Percentiles rank a stretch among this genome's conserved stretches.
These are phyloP conservation scores for Dendrothele bispora DNA, from an alignment of 768 basidiomycete genomes.

Conservation along the genomic window DNA sequence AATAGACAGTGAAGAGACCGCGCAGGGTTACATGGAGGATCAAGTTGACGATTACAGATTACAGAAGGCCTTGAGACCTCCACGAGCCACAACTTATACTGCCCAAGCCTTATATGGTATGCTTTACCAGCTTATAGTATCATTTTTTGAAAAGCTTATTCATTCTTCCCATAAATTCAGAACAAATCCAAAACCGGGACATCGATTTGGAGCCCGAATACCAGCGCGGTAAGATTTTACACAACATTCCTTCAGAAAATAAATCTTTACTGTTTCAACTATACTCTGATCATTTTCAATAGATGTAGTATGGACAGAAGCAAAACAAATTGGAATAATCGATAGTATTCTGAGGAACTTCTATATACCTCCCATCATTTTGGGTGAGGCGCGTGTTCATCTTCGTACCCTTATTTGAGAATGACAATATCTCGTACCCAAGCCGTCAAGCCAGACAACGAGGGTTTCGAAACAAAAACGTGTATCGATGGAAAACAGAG, in stretches of 20 bases:
- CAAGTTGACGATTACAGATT: constrained; percentile 30
- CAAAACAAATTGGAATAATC: constrained; percentile 73
- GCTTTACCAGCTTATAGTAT: constrained; percentile 13
- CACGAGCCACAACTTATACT: constrained; percentile 62
- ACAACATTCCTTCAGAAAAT: neutral
- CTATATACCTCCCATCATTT: constrained; percentile 75
- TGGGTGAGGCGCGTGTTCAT: constrained; percentile 36
- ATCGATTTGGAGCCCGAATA: constrained; percentile 79
- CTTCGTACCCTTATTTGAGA: neutral
- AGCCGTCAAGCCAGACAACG: constrained; percentile 53
- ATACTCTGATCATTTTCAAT: neutral
- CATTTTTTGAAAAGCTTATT: neutral
- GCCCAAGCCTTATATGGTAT: constrained; percentile 59
- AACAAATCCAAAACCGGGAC: constrained; percentile 60
- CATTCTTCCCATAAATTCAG: too few species aligned
- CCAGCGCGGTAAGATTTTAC: constrained; percentile 57
- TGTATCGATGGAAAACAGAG: constrained; percentile 88
- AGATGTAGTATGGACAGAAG: constrained; percentile 82
- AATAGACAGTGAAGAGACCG: too few species aligned
- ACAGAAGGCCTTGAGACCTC: constrained; percentile 49
- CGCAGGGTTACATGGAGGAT: too few species aligned
- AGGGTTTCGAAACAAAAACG: constrained; percentile 65
- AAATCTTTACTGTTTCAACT: neutral
- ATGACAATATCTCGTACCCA: constrained; percentile 9
- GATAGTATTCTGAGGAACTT: constrained; percentile 80